Evolutionary conservation across 768 basidiomycete genomes (phyloP), one percentile per base, ranked within the genome.

Genomic region (Guyanaporus albipodus): DNA sequence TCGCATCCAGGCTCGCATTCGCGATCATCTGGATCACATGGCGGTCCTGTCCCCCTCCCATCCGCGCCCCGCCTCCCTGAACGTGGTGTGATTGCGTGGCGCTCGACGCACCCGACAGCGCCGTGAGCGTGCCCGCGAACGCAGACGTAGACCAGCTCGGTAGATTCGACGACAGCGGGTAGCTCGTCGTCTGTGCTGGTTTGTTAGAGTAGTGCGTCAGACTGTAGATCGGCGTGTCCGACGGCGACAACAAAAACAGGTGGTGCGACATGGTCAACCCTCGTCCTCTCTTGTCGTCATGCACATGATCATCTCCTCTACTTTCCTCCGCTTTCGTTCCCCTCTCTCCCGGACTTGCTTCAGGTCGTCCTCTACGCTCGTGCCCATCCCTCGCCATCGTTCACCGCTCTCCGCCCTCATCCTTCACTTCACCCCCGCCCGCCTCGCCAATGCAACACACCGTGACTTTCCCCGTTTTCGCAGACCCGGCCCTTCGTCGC

Each of bases 21-120:
- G 94, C 95, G 61, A 98, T 92, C 90, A 99, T 96, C 73, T 98
- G 95, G 59, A 94, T 89, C 49, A 99, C 91, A 77, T 96, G 92
- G 43, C 89, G 75, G 61, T 91, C 87, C 68, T 86, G 86, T 12
- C 86, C 90, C 6, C 87, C 85, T 10, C 86, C 89, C 67, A 87
- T 80, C 55, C 79, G 73, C 27, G 78, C 78, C 10, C 72, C 73
- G 15, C 80, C 82, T n/a, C 83, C 79, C 34, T 78, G 73, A 17
- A 78, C 74, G 52, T 83, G 80, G 54, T 70, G 69, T 27, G 73
- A 58, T 58, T 89, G 85, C 5, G 78, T 78, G 19, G 85, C 78
- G 59, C 81, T 86, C 17, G 88, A 83, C 12, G 91, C 90, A 4
- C 90, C 90, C 17, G 89, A 91, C 44, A 92, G 66, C 18, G 90